Evolutionary conservation across 1,284 basidiomycete species (phyloP), one percentile per base, ranked within the genome.

Genomic region (Rugosomyces carneus): DNA sequence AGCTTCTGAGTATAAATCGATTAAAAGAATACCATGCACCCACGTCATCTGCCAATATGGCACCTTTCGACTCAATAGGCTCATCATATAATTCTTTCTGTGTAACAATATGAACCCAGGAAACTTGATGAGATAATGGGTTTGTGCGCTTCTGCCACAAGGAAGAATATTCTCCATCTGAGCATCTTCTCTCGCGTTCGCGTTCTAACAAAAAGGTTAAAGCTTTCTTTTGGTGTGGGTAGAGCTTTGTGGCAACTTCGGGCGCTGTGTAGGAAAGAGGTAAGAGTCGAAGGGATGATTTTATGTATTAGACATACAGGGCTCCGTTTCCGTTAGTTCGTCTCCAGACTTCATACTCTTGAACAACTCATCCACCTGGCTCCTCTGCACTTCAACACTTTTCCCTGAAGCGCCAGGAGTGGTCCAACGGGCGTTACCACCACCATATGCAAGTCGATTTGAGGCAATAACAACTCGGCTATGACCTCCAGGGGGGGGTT

Each of bases 171-270:
- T 67, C 68, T 43, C 80, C 80, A 49, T 77, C 72, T 15, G 65
- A 56, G 16, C 72, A 70, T 20, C 65, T 61, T 48, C 74, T 74
- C 62, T 91, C 88, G 40, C 80, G 77, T 66, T 99, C 96, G 32
- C 94, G 81, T 58, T 95, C 91, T n/a, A 98, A 74, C 40, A 99
- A 70, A 67, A 99, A 99, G 0, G 94, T 93, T 18, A 99, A 74
- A 18, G 94, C 96, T 65, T 96, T 95, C 69, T 95, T 95, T 70
- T 99, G 96, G 70, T 99, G 96, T 13, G 93, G 89, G 65, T 98
- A 98, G 6, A 99, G 73, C 37, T 68, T 75, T n/a, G 96, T 96
- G 27, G 83, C 84, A 51, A 99, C 81, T 58, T 92, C 82, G n/a
- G 78, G 67, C 37, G 75, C 89, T 93, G 59, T 47, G 11, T 53